Conservation (phyloP, 352 stramenopile genomes). For the Pythium brassicae region DNA sequence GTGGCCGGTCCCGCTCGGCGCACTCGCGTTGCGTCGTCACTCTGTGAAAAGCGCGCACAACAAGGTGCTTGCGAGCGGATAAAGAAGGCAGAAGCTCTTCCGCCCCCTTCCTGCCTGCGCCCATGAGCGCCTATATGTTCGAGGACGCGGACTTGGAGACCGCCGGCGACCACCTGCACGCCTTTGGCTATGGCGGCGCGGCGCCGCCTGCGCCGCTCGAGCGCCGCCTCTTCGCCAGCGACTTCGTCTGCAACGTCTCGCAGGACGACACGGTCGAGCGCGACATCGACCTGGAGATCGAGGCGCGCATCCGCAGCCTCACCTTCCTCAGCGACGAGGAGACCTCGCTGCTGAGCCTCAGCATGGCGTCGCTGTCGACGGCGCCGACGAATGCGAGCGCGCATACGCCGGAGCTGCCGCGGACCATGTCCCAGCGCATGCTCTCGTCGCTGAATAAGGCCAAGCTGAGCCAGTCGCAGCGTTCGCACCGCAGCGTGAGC, state of each 20-base stretch:
- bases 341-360: constrained; percentile 9
- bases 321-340: constrained; percentile 19
- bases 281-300: constrained; percentile 72
- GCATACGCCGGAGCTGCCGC: constrained; percentile 10
- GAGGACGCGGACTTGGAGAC: not conserved
- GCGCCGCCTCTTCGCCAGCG: constrained; percentile 8
- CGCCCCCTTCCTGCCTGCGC: not conserved
- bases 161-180: not conserved
- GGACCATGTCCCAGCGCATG: constrained; percentile 64
- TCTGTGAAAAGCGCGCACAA: not conserved
- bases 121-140: constrained; percentile 20
- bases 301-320: constrained; percentile 38
- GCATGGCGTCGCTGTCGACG: constrained; percentile 1
- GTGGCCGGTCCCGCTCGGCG: too few species aligned
- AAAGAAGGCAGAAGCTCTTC: too few species aligned
- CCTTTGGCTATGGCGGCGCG: not conserved
- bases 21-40: too few species aligned
- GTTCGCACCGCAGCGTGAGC: not conserved
- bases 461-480: constrained; percentile 19
- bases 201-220: constrained; percentile 6
- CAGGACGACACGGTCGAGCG: constrained; percentile 62
- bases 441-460: constrained; percentile 44
- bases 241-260: constrained; percentile 48
- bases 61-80: not conserved
- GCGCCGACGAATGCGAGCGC: not conserved